Base-by-base conservation (phyloP, 169 alveolate genomes). In the Cryptosporidium meleagridis region DNA sequence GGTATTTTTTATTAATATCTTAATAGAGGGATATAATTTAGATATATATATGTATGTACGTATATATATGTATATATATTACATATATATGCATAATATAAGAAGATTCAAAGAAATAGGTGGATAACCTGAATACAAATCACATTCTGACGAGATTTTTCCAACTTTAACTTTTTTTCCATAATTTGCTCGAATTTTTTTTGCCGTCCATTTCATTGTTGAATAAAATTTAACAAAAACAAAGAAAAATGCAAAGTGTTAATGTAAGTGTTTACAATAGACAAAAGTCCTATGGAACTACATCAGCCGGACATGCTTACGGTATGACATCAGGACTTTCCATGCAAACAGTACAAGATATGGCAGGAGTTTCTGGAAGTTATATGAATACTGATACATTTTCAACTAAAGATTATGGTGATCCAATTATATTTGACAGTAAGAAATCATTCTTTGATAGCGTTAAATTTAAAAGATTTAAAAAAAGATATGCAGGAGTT, bases 291-390 rank as follows among this genome's bases (percentile, higher is more conserved):
- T 65, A 80, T 48, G 80, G 80, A 35, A 65, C 89, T 14, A 37
- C 72, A n/a, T 26, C 72, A 35, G 29, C 73, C 7, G 67, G 67
- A 2, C 75, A 59, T 62, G 80, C 75, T 16, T 80, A 21, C 41
- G 75, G 89, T 18, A 41, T 80, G 45, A 65, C 72, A n/a, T 59
- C 80, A 12, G 89, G 89, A 23, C 75, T 80, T 16, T 80, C 89
- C 2, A 80, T 80, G 89, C 89, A 80, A 23, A 65, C 89, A 35
- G 75, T 80, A 2, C 89, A 80, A 23, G 75, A 65, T 26, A 80
- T 80, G 89, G 89, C 89, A 37, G 89, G 89, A 1, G 75, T 65
- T 39, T 80, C 89, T 62, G 89, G 75, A 65, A 45, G 69, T 67
- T 80, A 59, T 62, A 80, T 59, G 69, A 62, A 80, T 48, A 21